Conservation (phyloP, 192 early-diverging fungal genomes). For the Glomus cerebriforme region DNA sequence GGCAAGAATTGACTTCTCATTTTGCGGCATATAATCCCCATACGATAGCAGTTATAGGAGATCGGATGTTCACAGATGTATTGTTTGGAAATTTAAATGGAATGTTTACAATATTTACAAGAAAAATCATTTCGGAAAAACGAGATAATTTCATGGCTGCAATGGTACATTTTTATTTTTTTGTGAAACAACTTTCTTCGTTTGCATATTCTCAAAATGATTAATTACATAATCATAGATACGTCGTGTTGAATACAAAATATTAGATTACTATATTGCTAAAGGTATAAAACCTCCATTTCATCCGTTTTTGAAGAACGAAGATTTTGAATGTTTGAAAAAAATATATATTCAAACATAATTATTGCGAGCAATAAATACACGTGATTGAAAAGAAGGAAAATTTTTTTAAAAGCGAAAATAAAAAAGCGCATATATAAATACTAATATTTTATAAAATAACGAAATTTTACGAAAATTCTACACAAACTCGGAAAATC, state of each 20-base stretch:
- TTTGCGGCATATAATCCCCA: slow-evolving; percentile 45
- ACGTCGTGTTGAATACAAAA: neutral
- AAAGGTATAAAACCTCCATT: neutral
- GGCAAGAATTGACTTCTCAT: slow-evolving; percentile 53
- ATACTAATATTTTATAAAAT: too few species aligned
- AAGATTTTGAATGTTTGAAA: neutral
- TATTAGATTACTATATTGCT: neutral
- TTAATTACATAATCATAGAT: neutral
- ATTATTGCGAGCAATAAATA: too few species aligned
- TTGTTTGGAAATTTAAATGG: slow-evolving; percentile 80
- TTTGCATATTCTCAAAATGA: neutral
- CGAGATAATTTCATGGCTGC: slow-evolving; percentile 79
- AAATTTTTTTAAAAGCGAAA: too few species aligned
- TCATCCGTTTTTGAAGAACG: neutral
- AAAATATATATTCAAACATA: too few species aligned
- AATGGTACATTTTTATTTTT: slow-evolving; percentile 34
- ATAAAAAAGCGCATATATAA: too few species aligned
- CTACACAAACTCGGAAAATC: too few species aligned
- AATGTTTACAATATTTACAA: slow-evolving; percentile 70
- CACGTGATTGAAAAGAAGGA: too few species aligned
- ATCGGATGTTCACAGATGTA: slow-evolving; percentile 85
- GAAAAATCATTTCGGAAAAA: slow-evolving; percentile 65
- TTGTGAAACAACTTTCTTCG: neutral
- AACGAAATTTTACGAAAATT: too few species aligned
- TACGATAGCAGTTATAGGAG: slow-evolving; percentile 80